Base-by-base conservation (phyloP, 768 basidiomycete genomes). In the Cystobasidium tubakii region DNA sequence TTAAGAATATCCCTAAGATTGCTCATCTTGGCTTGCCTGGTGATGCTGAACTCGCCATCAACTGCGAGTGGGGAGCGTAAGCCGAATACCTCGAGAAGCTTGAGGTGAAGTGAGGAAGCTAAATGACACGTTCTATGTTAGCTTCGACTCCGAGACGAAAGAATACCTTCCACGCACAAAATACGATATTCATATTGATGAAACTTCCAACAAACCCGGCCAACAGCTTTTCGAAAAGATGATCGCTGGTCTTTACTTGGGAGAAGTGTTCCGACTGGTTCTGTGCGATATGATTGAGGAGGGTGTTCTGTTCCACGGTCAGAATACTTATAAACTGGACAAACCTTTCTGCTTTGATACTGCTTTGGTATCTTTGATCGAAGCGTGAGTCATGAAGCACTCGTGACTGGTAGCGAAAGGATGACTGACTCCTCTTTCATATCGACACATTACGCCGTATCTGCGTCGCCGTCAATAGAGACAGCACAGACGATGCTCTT, bases 241-340 rank as follows among this genome's bases (percentile, higher is more conserved):
- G 77, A 77, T 79, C 23, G 77, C 79, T 2, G 79, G 76, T 19
- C 67, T 79, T 10, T 77, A 79, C 75, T 65, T 99, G 42, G 95
- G 95, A 74, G 95, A 99, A 83, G 92, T 98, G 78, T 85, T 97
- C 77, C 89, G 95, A n/a, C 84, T 98, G 33, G 89, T 97, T 77
- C 86, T 99, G 74, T 90, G 89, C 80, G 95, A 99, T 81, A 87
- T 99, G 76, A 76, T 78, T 62, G 76, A 77, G 33, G 90, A 93
- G 77, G 96, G 95, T 82, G 90, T 94, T 23, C 86, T 99, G 66
- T 99, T 99, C 88, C 86, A 96, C 34, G 94, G 96, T 29, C 95
- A 99, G 82, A 92, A 95, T 81, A 96, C 95, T 0, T 97, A 97
- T 86, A 97, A 98, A 84, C 87, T 99, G 44, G 94, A 98, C 82